Evolutionary conservation across 2,329 filamentous ascomycete species (phyloP).

Genomic region (Xylaria hypoxylon): DNA sequence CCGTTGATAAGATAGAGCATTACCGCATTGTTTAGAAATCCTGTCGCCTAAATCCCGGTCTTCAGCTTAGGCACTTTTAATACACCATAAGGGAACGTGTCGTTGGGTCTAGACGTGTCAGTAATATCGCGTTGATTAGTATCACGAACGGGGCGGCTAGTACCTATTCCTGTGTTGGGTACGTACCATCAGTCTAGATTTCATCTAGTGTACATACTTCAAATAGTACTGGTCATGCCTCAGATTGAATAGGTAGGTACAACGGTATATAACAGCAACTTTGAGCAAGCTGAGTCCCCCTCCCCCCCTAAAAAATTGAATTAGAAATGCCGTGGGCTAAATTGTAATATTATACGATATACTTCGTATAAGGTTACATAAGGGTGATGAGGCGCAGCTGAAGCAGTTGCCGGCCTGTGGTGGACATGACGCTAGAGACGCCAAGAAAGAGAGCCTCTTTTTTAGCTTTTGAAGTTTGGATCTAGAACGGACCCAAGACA

Average conservation of each 20-base stretch:
- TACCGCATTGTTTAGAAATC: slow-evolving; percentile 8
- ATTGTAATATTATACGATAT: neutral
- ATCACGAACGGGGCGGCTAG: neutral
- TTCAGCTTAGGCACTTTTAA: neutral
- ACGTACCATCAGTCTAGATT: neutral
- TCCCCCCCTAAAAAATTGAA: too few relatives aligned
- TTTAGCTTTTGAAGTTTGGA: neutral
- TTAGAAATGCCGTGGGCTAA: neutral
- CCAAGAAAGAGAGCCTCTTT: slow-evolving; percentile 6
- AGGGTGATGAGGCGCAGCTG: slow-evolving; percentile 26
- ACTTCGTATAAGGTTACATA: neutral
- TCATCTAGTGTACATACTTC: too few relatives aligned
- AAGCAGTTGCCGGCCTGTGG: slow-evolving; percentile 15
- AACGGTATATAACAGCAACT: too few relatives aligned
- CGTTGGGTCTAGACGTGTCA: neutral
- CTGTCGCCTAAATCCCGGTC: slow-evolving; percentile 6
- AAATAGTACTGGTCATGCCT: too few relatives aligned
- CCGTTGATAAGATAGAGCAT: neutral
- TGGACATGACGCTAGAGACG: slow-evolving; percentile 5
- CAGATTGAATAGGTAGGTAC: too few relatives aligned
- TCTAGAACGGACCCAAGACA: slow-evolving; percentile 2
- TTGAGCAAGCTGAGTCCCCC: too few relatives aligned
- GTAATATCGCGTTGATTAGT: neutral
- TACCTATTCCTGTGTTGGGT: neutral
- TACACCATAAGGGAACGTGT: neutral